These are phyloP conservation scores for Russula olivacea DNA, from an alignment of 768 basidiomycete genomes.

Conservation along the genomic window DNA sequence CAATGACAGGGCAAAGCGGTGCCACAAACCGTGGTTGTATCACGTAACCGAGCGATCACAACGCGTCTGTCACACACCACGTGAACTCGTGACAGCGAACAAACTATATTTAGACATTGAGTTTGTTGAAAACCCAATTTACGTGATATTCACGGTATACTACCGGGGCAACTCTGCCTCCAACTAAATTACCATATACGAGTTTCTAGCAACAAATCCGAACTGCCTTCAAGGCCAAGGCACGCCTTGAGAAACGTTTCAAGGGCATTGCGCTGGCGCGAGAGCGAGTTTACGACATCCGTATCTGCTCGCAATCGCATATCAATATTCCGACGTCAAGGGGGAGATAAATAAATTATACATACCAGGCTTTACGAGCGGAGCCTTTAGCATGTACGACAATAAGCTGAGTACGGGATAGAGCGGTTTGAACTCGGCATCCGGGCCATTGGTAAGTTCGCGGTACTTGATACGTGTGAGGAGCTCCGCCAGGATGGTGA, in stretches of 20 bases:
- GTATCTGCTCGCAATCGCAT: conserved; percentile 42
- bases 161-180: not conserved
- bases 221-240: conserved; percentile 75
- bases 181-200: conserved; percentile 68
- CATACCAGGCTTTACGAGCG: conserved; percentile 87
- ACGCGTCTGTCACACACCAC: conserved; percentile 22
- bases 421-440: conserved; percentile 69
- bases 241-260: conserved; percentile 94
- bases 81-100: conserved; percentile 8
- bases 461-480: conserved; percentile 91
- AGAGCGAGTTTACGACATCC: conserved; percentile 92
- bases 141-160: not conserved
- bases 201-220: conserved; percentile 80
- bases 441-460: conserved; percentile 38
- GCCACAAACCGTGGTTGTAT: not conserved
- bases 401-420: conserved; percentile 91
- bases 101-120: not conserved
- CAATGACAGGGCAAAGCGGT: not conserved
- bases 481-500: conserved; percentile 89
- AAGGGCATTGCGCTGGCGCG: conserved; percentile 91
- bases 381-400: conserved; percentile 97
- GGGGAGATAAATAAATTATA: not conserved
- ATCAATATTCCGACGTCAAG: conserved; percentile 1
- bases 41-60: not conserved
- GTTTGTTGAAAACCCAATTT: conserved; percentile 19